Evolutionary conservation across 129 eudicot genomes (phyloP).

Genomic region (Kitagawia praeruptora): DNA sequence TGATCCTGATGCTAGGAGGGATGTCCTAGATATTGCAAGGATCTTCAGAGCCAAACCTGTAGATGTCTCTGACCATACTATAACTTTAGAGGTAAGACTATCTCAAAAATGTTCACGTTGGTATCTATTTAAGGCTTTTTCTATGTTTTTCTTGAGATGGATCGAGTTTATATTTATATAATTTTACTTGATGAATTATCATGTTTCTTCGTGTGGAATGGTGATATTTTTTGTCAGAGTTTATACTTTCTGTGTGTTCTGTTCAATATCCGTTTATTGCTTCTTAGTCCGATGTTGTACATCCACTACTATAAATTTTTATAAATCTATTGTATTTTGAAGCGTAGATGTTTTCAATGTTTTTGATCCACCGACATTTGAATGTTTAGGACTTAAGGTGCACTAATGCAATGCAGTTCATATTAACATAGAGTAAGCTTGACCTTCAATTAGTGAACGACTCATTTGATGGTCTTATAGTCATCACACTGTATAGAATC

Average conservation of each 20-base stretch:
- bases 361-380: background rate
- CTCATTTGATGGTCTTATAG: background rate
- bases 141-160: background rate
- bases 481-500: background rate
- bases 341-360: background rate
- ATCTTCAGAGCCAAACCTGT: conserved; percentile 94
- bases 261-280: background rate
- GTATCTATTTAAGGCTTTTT: background rate
- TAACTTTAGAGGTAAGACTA: conserved; percentile 67
- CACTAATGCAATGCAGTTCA: background rate
- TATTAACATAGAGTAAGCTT: background rate
- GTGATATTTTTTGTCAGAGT: background rate
- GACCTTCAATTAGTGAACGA: background rate
- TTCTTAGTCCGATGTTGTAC: background rate
- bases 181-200: background rate
- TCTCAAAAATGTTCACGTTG: background rate
- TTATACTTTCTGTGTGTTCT: background rate
- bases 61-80: conserved; percentile 92
- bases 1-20: conserved; percentile 61
- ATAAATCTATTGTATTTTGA: background rate
- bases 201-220: background rate
- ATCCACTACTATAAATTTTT: background rate
- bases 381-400: background rate
- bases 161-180: background rate
- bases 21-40: conserved; percentile 84